These are phyloP conservation scores for Phytophthora quininea DNA, from an alignment of 352 stramenopile species.

Conservation along the genomic window DNA sequence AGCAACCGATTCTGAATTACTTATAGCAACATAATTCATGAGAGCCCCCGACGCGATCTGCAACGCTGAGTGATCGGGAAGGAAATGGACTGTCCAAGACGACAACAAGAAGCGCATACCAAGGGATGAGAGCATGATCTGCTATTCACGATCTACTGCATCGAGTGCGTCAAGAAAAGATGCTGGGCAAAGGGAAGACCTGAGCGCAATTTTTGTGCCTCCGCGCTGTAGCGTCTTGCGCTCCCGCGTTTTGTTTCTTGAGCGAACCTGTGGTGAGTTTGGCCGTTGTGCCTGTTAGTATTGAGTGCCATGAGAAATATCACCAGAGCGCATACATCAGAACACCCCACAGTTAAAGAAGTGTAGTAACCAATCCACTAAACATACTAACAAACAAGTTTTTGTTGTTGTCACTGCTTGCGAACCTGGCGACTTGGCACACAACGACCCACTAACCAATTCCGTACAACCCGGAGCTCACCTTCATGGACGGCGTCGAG, in stretches of 20 bases:
- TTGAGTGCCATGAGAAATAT: slow-evolving; percentile 15
- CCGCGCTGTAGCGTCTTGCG: slow-evolving; percentile 7
- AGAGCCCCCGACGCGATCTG: not conserved
- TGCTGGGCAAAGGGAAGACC: slow-evolving; percentile 8
- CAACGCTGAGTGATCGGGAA: not conserved
- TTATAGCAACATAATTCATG: slow-evolving; percentile 50
- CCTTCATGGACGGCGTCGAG: not conserved
- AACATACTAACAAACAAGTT: slow-evolving; percentile 2
- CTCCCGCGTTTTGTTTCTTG: slow-evolving; percentile 26
- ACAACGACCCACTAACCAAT: not conserved
- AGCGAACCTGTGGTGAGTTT: slow-evolving; percentile 17
- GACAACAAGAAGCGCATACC: not conserved
- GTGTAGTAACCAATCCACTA: slow-evolving; percentile 14
- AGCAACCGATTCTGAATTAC: slow-evolving; percentile 64
- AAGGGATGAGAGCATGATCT: not conserved
- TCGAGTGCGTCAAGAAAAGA: not conserved
- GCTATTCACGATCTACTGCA: not conserved
- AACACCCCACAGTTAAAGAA: slow-evolving; percentile 7
- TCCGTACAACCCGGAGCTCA: not conserved
- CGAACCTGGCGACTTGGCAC: not conserved
- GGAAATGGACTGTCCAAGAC: not conserved
- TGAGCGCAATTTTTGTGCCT: slow-evolving; percentile 16
- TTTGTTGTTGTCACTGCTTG: no score
- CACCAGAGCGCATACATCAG: slow-evolving; percentile 14
- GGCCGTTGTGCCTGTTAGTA: slow-evolving; percentile 12